A percentile compares a stretch with the other conserved stretches of the same genome.
phyloP scores from a whole-genome alignment of 371 early-diverging fungal species.

The Sanchytrium tribonematis region DNA sequence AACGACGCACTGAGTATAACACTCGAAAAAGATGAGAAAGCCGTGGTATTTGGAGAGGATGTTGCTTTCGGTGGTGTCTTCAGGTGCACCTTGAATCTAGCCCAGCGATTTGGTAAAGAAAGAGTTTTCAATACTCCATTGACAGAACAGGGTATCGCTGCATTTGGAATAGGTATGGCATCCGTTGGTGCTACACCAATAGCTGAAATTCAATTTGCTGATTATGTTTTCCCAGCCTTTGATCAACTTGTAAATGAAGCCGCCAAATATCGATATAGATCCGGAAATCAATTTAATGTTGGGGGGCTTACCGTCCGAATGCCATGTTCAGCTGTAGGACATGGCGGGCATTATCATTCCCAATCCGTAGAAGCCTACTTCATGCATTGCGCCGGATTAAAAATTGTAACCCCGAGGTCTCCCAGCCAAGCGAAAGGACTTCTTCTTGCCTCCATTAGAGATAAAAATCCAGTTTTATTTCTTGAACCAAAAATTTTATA shows the following conservation, averaged over 20 bases:
- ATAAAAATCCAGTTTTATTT: conserved; percentile 76
- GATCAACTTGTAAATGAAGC: conserved; percentile 97
- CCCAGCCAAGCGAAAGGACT: conserved; percentile 91
- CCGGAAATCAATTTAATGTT: conserved; percentile 64
- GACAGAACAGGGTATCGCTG: conserved; percentile 84
- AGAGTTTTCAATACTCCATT: conserved; percentile 90
- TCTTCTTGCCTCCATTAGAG: conserved; percentile 63
- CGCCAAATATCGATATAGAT: conserved; percentile 82
- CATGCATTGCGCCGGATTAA: conserved; percentile 79
- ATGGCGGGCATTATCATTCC: conserved; percentile 86
- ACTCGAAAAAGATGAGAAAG: conserved; percentile 56
- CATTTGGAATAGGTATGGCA: conserved; percentile 91
- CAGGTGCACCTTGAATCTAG: conserved; percentile 68
- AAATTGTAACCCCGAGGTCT: conserved; percentile 70
- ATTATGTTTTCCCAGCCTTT: conserved; percentile 89
- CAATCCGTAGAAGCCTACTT: conserved; percentile 87
- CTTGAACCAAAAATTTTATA: conserved; percentile 92
- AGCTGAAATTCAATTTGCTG: conserved; percentile 94
- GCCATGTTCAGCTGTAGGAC: conserved; percentile 84
- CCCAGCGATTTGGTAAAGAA: conserved; percentile 59
- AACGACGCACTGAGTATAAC: conserved; percentile 77
- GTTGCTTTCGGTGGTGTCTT: conserved; percentile 94
- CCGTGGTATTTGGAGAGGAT: conserved; percentile 90
- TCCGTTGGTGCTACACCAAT: conserved; percentile 83
- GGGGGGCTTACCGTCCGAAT: conserved; percentile 75